Base-by-base conservation (phyloP, 176 grass and related monocot genomes). In the Bothriochloa decipiens region DNA sequence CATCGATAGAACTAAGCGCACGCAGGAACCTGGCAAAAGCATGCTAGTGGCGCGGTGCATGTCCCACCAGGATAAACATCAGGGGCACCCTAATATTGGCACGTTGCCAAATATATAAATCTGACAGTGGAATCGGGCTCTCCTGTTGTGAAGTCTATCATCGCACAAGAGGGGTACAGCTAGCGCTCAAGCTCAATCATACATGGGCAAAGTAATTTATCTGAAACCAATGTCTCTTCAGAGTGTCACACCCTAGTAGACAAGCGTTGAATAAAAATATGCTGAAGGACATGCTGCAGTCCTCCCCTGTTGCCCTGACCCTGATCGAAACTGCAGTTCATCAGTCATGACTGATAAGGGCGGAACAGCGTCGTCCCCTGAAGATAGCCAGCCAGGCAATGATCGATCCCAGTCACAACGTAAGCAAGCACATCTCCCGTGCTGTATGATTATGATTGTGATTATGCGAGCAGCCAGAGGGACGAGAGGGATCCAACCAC, bases 121-220 rank as follows among this genome's bases (percentile, higher is more conserved):
- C 74, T 82, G 57, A 66, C 35, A 50, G 68, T 77, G 78, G 28
- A 40, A 2, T 40, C 39, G 4, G 20, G 28, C 18, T 35, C 35
- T 7, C 41, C 72, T 72, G 33, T 57, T 77, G 13, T 65, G 3
- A 79, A 12, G 55, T 66, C 52, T 42, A 77, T 82, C 64, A 45
- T 77, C 62, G 52, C 71, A 22, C 22, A 20, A 73, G 11, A 64
- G 25, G 25, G 25, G 25, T 66, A 79, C 26, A 69, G 11, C 46
- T 25, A 84, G 28, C 45, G 35, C 35, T 36, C 43, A 6, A 84
- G 28, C 39, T 81, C 71, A 80, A 41, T 81, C 88, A 82, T 85
- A 43, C 63, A 39, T 40, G 8, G 3, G 18, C 43, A 80, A 16
- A 40, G 22, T 16, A 58, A 13, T 40, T 50, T 66, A 50, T 65